phyloP scores from a whole-genome alignment of 208 protist species.

The Herpetomonas muscarum region DNA sequence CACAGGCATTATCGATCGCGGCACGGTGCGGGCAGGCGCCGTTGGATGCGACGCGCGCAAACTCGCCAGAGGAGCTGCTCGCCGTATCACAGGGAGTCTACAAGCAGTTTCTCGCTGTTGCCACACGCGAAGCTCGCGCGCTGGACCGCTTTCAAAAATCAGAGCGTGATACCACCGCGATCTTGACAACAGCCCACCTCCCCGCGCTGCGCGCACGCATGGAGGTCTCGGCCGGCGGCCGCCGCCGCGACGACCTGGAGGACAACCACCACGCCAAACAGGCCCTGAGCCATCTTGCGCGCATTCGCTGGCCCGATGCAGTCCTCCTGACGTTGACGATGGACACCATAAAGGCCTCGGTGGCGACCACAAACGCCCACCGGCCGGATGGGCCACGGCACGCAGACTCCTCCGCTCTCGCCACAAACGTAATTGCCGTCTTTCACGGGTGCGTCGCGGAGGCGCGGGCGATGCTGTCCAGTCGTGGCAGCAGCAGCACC shows the following conservation, averaged over 20 bases:
- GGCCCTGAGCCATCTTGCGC: conserved; percentile 17
- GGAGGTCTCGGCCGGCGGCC: neutral
- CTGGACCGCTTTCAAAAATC: neutral
- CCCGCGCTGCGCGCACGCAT: too few species aligned
- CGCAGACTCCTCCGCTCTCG: neutral
- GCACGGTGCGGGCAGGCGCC: too few species aligned
- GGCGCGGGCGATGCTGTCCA: neutral
- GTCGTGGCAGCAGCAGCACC: neutral
- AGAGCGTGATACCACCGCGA: neutral
- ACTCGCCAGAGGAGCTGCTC: too few species aligned
- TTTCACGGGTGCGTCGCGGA: neutral
- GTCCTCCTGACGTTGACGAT: conserved; percentile 30
- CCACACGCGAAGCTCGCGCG: neutral
- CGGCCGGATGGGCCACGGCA: too few species aligned
- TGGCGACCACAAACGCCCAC: neutral
- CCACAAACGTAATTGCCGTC: neutral
- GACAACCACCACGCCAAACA: conserved; percentile 8
- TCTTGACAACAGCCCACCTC: neutral
- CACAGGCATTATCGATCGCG: conserved; percentile 19
- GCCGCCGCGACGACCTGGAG: neutral
- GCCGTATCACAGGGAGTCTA: neutral
- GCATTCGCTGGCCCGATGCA: conserved; percentile 32
- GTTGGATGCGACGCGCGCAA: too few species aligned
- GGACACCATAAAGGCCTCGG: conserved; percentile 18
- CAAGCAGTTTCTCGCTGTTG: neutral